Evolutionary conservation across 768 basidiomycete species (phyloP), one percentile per base, ranked within the genome.

Genomic region (Pleurotus sapidus): DNA sequence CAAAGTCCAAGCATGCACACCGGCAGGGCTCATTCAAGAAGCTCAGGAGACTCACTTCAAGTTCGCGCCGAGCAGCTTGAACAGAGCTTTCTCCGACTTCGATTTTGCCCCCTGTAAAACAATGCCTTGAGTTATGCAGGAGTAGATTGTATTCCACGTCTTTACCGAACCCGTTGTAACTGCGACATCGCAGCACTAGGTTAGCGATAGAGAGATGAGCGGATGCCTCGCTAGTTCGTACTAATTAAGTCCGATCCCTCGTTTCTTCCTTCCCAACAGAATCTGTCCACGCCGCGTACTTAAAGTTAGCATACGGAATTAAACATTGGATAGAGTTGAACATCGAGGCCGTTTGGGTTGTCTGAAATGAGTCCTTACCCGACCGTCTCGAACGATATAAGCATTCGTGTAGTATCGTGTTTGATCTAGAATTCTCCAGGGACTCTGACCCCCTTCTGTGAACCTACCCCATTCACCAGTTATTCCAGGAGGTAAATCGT

Each of bases 41-140:
- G 14, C 24, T 34, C 27, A 15, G 27, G 24, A 6, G 53, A 24
- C 59, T 48, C 30, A 86, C 88, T 75, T 85, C 64, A 27, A 88
- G 76, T 66, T 87, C 93, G n/a, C 93, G 84, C n/a, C 70, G 63
- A 3, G 93, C 93, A 8, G 91, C 93, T 64, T 89, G 72, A 0
- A 73, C 62, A 15, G 84, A 72, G 0, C 86, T 84, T 69, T 96
- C 93, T 3, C 81, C 83, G 2, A 77, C 70, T 57, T 95, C 91
- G 7, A 91, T 84, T 70, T 96, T 96, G 8, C 93, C 93, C 15
- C 82, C 80, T 81, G 51, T 23, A 14, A 27, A 9, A 39, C 5
- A 17, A 9, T 12, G 14, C 6, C n/a, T 5, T n/a, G 49, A 34
- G n/a, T 11, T 25, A 23, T 9, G 37, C 49, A 37, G 8, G 34